phyloP scores from a whole-genome alignment of 2,329 filamentous ascomycete genomes.

The Aspergillus carbonarius region DNA sequence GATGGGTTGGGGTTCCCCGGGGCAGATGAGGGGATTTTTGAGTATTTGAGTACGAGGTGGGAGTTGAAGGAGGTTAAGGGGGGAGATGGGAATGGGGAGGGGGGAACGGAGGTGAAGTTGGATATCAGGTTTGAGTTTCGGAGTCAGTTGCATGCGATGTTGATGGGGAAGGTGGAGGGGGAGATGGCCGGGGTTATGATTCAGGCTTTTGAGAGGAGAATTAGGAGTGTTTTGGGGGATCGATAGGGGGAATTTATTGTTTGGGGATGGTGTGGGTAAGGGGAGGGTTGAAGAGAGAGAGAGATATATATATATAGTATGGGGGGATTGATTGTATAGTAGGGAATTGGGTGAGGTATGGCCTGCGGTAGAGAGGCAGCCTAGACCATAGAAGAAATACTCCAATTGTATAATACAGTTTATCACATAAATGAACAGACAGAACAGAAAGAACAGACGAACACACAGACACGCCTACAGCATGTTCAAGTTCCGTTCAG shows the following conservation, averaged over 20 bases:
- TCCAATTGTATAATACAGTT: conserved; percentile 28
- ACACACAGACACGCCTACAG: conserved; percentile 7
- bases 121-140: conserved; percentile 78
- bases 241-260: background rate
- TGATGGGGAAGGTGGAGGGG: conserved; percentile 78
- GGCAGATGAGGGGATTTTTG: conserved; percentile 49
- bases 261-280: too few relatives aligned
- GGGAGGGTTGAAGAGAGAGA: too few relatives aligned
- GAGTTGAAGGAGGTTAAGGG: conserved; percentile 32
- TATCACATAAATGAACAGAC: conserved; percentile 18
- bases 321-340: background rate
- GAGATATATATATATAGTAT: background rate
- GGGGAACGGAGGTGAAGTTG: conserved; percentile 71
- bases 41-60: conserved; percentile 47
- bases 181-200: conserved; percentile 88
- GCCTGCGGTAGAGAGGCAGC: too few relatives aligned
- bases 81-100: conserved; percentile 22
- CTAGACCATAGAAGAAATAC: too few relatives aligned
- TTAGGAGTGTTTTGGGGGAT: conserved; percentile 55
- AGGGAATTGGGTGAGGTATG: too few relatives aligned
- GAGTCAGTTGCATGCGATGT: conserved; percentile 81
- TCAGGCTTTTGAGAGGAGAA: conserved; percentile 84
- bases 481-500: conserved; percentile 28
- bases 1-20: conserved; percentile 27
- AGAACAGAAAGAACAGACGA: background rate